Percentiles rank a stretch among this genome's conserved stretches.
phyloP scores from a whole-genome alignment of 352 stramenopile species.

The Globisporangium camurandrum region DNA sequence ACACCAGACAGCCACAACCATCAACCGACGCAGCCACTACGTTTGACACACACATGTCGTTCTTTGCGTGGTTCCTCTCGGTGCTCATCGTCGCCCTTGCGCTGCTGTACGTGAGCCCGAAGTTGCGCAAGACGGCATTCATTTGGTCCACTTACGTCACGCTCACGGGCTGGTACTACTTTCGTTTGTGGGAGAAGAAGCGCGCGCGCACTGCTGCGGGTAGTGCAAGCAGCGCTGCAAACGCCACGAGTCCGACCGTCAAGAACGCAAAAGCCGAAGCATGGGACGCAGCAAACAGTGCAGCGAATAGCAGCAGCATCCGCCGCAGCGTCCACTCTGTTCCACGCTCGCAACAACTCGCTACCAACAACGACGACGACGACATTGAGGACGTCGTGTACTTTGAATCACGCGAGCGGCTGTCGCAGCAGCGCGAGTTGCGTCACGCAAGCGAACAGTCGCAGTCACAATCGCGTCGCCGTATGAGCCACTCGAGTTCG shows the following conservation, averaged over 20 bases:
- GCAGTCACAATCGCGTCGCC: conserved; percentile 26
- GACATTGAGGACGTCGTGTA: conserved; percentile 36
- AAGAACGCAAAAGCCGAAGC: conserved; percentile 8
- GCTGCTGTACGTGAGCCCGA: conserved; percentile 34
- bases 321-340: conserved; percentile 5
- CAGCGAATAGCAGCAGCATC: conserved; percentile 7
- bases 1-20: not conserved
- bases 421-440: conserved; percentile 23
- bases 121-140: conserved; percentile 52
- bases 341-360: not conserved
- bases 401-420: conserved; percentile 37
- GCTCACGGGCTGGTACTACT: conserved; percentile 83
- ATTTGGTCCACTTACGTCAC: conserved; percentile 71
- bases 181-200: conserved; percentile 65
- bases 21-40: not conserved
- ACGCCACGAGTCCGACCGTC: conserved; percentile 8
- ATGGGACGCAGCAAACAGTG: conserved; percentile 12
- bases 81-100: conserved; percentile 30
- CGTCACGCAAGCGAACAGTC: conserved; percentile 10
- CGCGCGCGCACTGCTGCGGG: conserved; percentile 19
- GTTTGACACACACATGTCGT: conserved; percentile 1
- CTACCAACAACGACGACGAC: conserved; percentile 3
- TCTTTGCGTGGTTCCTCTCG: conserved; percentile 23
- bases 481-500: conserved; percentile 41
- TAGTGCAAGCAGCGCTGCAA: too few relatives aligned